phyloP scores from a whole-genome alignment of 257 asterid genomes.

The Solanum chilense region DNA sequence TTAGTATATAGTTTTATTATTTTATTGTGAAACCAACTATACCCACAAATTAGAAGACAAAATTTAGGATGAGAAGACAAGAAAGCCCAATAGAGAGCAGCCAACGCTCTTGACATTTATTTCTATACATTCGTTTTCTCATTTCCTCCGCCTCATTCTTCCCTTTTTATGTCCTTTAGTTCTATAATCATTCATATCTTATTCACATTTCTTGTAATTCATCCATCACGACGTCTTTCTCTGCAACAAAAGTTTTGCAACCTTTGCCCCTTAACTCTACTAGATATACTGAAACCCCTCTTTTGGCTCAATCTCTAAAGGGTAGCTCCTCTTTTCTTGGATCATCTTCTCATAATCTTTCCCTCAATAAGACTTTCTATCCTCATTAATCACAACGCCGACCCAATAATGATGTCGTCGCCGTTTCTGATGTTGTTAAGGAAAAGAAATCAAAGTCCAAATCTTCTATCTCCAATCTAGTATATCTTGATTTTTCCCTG shows the following conservation, averaged over 20 bases:
- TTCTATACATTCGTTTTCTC: slow-evolving; percentile 16
- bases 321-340: slow-evolving; percentile 31
- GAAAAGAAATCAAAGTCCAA: slow-evolving; percentile 51
- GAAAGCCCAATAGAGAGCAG: neutral
- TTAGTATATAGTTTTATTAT: neutral
- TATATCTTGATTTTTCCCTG: neutral
- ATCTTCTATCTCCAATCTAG: slow-evolving; percentile 40
- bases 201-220: neutral
- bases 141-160: slow-evolving; percentile 40
- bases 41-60: neutral
- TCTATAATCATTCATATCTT: neutral
- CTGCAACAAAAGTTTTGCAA: slow-evolving; percentile 47
- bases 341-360: slow-evolving; percentile 22
- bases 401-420: slow-evolving; percentile 37
- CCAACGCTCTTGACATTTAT: slow-evolving; percentile 37
- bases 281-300: slow-evolving; percentile 55
- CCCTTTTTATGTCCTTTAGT: neutral
- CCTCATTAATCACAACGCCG: slow-evolving; percentile 21
- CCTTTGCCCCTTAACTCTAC: slow-evolving; percentile 32
- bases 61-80: neutral
- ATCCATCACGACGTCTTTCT: slow-evolving; percentile 43
- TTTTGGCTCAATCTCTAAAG: slow-evolving; percentile 10
- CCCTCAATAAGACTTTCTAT: slow-evolving; percentile 10
- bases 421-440: slow-evolving; percentile 70
- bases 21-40: neutral